Percentiles rank a stretch among this genome's conserved stretches.
Evolutionary conservation across 495 filamentous ascomycete species (phyloP).

Genomic region (Xylaria cubensis): DNA sequence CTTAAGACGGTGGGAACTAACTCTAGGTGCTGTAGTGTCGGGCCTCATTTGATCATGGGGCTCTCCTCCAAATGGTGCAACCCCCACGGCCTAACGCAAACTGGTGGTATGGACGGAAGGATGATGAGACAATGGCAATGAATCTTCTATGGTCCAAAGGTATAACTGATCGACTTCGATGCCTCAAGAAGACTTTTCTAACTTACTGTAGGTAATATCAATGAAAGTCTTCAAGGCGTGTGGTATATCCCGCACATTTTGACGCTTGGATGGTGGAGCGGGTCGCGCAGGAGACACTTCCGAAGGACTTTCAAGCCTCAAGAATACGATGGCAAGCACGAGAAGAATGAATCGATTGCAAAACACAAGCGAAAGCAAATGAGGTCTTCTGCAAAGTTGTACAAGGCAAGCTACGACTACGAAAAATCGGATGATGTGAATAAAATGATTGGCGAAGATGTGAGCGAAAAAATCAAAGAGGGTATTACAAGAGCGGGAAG

Average conservation of each 20-base stretch:
- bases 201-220: constrained; percentile 9
- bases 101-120: constrained; percentile 16
- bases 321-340: background rate
- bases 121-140: constrained; percentile 11
- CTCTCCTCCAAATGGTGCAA: constrained; percentile 21
- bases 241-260: constrained; percentile 16
- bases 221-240: constrained; percentile 16
- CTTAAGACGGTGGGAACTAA: background rate
- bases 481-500: background rate
- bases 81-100: constrained; percentile 16
- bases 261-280: constrained; percentile 16
- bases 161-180: background rate
- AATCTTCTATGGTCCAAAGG: constrained; percentile 19
- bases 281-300: constrained; percentile 18
- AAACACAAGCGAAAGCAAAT: background rate
- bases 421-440: constrained; percentile 2
- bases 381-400: background rate
- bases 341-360: background rate
- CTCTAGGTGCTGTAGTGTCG: background rate
- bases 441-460: constrained; percentile 8
- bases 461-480: constrained; percentile 11
- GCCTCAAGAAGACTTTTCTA: background rate
- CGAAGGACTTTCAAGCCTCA: constrained; percentile 11
- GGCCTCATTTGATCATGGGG: background rate
- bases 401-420: constrained; percentile 1